These are phyloP conservation scores for Ganoderma lingzhi DNA, from an alignment of 1,284 basidiomycete species.

Conservation along the genomic window DNA sequence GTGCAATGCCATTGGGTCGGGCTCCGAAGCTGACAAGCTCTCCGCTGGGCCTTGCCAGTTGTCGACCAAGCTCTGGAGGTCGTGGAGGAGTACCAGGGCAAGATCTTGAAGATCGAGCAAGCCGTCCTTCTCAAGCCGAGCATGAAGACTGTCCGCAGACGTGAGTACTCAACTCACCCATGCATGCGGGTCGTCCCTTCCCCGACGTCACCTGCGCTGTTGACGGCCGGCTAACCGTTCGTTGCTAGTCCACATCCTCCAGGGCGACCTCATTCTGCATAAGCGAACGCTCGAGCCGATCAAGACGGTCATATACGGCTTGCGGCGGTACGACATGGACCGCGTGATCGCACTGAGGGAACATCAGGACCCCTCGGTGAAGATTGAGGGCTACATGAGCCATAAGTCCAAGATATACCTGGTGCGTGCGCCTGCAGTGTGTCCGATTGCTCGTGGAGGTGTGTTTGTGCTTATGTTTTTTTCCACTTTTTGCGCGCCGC, in stretches of 20 bases:
- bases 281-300: conserved; percentile 76
- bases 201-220: neutral
- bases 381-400: conserved; percentile 68
- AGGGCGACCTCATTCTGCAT: conserved; percentile 74
- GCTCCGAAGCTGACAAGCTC: neutral
- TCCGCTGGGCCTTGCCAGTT: conserved; percentile 45
- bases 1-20: neutral
- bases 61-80: conserved; percentile 75
- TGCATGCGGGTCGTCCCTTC: too few relatives aligned
- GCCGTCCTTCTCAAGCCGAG: conserved; percentile 64
- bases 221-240: neutral
- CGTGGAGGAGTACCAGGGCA: conserved; percentile 69
- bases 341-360: conserved; percentile 60
- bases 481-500: neutral
- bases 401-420: conserved; percentile 75
- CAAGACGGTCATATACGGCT: conserved; percentile 69
- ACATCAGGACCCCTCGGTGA: conserved; percentile 46
- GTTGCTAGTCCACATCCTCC: conserved; percentile 70
- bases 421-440: conserved; percentile 43
- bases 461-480: neutral
- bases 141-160: conserved; percentile 62
- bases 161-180: conserved; percentile 47
- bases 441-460: neutral
- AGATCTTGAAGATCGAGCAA: conserved; percentile 67
- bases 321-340: conserved; percentile 72